A percentile compares a stretch with the other conserved stretches of the same genome.
phyloP scores from a whole-genome alignment of 768 basidiomycete genomes.

The Phaeotremella skinneri region DNA sequence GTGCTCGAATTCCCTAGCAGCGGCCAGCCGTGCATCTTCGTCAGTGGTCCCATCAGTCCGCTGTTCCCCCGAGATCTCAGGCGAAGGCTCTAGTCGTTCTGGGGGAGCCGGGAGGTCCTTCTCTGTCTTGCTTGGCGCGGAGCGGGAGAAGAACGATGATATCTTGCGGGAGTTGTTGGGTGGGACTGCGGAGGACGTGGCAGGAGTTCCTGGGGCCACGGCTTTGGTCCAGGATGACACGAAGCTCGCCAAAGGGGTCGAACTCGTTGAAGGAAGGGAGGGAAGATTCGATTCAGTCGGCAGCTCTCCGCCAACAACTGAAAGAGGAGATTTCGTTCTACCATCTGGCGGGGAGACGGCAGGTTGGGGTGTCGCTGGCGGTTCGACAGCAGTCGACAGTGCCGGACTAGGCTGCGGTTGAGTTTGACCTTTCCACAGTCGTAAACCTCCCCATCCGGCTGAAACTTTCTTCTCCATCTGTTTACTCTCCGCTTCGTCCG shows the following conservation, averaged over 20 bases:
- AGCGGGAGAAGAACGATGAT: constrained; percentile 34
- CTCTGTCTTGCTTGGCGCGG: background rate
- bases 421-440: constrained; percentile 23
- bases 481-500: constrained; percentile 19
- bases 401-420: constrained; percentile 20
- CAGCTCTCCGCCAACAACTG: constrained; percentile 15
- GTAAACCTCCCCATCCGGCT: constrained; percentile 33
- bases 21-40: background rate
- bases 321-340: constrained; percentile 19
- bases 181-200: constrained; percentile 1
- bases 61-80: background rate
- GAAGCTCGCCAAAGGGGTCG: constrained; percentile 42
- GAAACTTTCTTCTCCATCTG: constrained; percentile 20
- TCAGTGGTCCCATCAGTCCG: background rate
- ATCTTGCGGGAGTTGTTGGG: constrained; percentile 22
- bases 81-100: background rate
- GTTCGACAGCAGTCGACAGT: constrained; percentile 31
- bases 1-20: background rate
- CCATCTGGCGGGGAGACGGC: constrained; percentile 19
- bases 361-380: constrained; percentile 23
- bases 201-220: constrained; percentile 21
- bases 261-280: constrained; percentile 8
- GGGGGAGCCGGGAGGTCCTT: constrained; percentile 19
- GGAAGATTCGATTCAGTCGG: constrained; percentile 10
- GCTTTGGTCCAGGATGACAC: constrained; percentile 43